A percentile compares a stretch with the other conserved stretches of the same genome.
These are phyloP conservation scores for Dendrobium nobile DNA, from an alignment of 106 monocot species.

Conservation along the genomic window DNA sequence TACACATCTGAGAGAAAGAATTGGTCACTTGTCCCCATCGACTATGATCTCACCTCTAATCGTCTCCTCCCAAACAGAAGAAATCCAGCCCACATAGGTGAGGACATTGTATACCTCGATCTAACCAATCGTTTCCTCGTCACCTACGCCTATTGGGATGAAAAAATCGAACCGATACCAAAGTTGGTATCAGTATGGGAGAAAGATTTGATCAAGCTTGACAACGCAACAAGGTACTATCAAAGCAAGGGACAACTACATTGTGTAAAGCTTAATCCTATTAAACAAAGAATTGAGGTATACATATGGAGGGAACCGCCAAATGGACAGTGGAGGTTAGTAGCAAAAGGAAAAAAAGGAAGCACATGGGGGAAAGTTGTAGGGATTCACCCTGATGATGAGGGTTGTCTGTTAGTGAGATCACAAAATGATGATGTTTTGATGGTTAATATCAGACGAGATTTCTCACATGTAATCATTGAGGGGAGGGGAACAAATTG, in stretches of 20 bases:
- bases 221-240: background rate
- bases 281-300: background rate
- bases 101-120: background rate
- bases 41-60: background rate
- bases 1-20: background rate
- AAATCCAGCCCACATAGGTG: background rate
- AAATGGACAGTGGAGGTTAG: background rate
- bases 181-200: background rate
- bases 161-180: background rate
- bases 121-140: background rate
- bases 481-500: background rate
- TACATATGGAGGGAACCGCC: background rate
- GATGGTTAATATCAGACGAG: background rate
- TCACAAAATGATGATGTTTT: background rate
- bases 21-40: background rate
- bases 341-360: background rate
- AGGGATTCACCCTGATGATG: background rate
- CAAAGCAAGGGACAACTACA: background rate
- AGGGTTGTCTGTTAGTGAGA: background rate
- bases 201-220: too few species aligned
- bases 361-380: background rate
- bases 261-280: background rate
- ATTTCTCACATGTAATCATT: background rate
- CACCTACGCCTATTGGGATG: background rate
- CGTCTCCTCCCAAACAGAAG: background rate